Base-by-base conservation (phyloP, 108 stramenopile species). In the Cafeteria roenbergensis region DNA sequence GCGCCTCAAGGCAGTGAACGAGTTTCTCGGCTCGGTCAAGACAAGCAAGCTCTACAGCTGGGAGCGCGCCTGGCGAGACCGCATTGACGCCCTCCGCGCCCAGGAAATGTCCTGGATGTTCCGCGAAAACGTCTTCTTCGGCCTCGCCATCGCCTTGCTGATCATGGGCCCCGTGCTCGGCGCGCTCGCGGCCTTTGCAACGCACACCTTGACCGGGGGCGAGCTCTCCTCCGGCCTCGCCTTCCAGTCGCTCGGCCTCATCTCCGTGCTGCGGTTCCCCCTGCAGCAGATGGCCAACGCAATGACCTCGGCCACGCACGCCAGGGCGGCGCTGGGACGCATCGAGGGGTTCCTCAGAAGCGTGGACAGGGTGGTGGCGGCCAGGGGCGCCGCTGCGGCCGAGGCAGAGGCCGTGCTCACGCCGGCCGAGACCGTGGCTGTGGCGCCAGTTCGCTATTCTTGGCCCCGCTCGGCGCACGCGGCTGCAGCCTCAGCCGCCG, bases 241-340 rank as follows among this genome's bases (percentile, higher is more conserved):
- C 14, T 73, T 89, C 52, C 87, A 87, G 1, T 82, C 93, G 0
- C 69, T 99, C 27, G 83, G 92, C 0, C 75, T 96, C 26, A 93
- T 99, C 71, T 88, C 93, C 57, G 73, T 93, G 28, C 84, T 93
- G 59, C 78, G 94, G 56, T 84, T 93, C 84, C 97, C 97, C 1
- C 84, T 99, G 34, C 79, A 89, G 53, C 88, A 92, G 81, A 67
- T 93, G 6, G 93, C 88, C 14, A 78, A 81, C 63, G 80, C 92
- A 25, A 81, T 97, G 66, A 90, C 90, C 64, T 80, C 82, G 22
- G 80, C 91, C 52, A 87, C 94, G 2, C 93, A 97, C 68, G 93
- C 93, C 26, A 29, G 14, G 3, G 84, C 94, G 25, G 87, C 89
- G 9, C 62, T 91, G 54, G 65, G 77, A 28, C 78, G 93, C 24